Base-by-base conservation (phyloP, 192 early-diverging fungal species). In the Glomus cerebriforme region DNA sequence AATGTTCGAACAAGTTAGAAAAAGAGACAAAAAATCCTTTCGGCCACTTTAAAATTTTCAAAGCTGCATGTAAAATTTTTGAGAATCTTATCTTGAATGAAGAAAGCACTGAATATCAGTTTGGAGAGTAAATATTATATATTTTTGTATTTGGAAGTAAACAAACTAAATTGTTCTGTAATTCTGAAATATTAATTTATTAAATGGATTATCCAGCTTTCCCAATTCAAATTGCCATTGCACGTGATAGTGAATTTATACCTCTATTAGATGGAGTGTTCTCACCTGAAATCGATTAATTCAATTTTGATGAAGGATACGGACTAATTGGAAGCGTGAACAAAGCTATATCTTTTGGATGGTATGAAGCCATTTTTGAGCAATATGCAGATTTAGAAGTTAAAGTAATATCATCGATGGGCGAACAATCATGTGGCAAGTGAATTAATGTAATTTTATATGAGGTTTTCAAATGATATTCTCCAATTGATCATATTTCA, bases 391-490 rank as follows among this genome's bases (percentile, higher is more conserved):
- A 75, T 32, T 17, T 67, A 34, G 39, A 73, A 27, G 70, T 80
- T 10, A 80, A 80, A 54, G 79, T 73, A 3, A 59, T 80, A n/a
- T 80, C 79, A 2, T 67, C 63, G 3, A 80, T 80, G 79, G 79
- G 79, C 2, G 79, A 80, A 29, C 79, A 80, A 73, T 80, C 79
- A 1, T 74, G 71, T 13, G 79, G 79, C 10, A 71, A 79, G 31
- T 59, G 29, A 29, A 31, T 17, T 72, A 35, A 22, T 60, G 9
- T 15, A 59, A 13, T 34, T 31, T 59, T 29, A 6, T 19, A 59
- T 74, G 3, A 22, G 17, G 1, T 17, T 74, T 58, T 29, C 54
- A 12, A 19, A 6, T 37, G 22, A 74, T n/a, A n/a, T 60, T 74
- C 7, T 65, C 7, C 19, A 32, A 54, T 34, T 60, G 10, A 69